Conservation (phyloP, 192 early-diverging fungal genomes). For the Coemansia sp. region DNA sequence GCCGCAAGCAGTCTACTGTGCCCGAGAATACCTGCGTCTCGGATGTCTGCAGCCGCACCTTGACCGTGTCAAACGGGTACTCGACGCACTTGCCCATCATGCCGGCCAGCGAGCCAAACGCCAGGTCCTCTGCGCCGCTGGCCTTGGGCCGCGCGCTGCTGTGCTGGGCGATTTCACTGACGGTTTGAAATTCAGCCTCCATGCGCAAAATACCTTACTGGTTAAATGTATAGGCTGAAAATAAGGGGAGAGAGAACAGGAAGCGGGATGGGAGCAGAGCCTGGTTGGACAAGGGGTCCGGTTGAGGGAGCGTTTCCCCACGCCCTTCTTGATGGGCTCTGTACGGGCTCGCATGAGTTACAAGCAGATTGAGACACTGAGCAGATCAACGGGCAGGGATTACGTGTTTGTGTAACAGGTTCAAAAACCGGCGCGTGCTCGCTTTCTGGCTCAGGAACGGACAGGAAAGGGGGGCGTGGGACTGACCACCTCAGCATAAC, state of each 20-base stretch:
- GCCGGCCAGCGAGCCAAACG: conserved; percentile 64
- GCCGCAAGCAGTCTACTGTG: conserved; percentile 72
- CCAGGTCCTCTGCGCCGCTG: conserved; percentile 35
- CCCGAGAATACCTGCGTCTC: conserved; percentile 64
- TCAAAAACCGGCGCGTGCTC: too few species aligned
- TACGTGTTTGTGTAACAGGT: too few species aligned
- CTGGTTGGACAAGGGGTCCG: background rate
- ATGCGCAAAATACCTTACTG: background rate
- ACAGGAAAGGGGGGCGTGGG: too few species aligned
- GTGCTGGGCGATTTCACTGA: conserved; percentile 13
- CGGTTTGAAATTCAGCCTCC: conserved; percentile 41
- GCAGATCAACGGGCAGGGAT: too few species aligned
- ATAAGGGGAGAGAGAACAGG: background rate
- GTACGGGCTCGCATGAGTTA: too few species aligned
- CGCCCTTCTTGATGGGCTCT: background rate
- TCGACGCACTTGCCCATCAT: conserved; percentile 91
- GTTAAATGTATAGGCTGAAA: background rate
- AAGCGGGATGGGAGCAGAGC: background rate
- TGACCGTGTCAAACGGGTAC: conserved; percentile 93
- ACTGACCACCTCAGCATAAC: too few species aligned
- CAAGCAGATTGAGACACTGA: too few species aligned
- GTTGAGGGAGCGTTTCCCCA: too few species aligned
- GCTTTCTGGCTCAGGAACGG: too few species aligned
- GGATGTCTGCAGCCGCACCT: conserved; percentile 85
- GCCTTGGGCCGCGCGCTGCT: conserved; percentile 4